Conservation (phyloP, 805 yeast species). For the Zygoascus flipseniorum region DNA sequence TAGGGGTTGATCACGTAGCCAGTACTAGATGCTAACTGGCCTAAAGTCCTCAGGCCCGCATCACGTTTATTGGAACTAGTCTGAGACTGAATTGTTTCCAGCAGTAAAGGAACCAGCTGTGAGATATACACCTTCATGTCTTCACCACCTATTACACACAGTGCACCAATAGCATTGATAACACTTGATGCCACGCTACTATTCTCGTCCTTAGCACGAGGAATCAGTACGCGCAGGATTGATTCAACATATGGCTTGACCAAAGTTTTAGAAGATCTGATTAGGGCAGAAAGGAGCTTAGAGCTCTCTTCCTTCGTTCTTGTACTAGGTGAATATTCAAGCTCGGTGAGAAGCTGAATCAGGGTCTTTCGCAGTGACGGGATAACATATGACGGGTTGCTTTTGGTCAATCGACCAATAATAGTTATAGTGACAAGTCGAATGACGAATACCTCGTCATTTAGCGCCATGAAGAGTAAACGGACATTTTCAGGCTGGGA, state of each 20-base stretch:
- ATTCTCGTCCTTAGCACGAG: conserved; percentile 62
- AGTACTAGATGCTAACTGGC: conserved; percentile 81
- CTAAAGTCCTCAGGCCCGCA: conserved; percentile 80
- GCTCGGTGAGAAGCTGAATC: conserved; percentile 73
- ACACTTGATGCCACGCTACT: conserved; percentile 83
- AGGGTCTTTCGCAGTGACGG: conserved; percentile 85
- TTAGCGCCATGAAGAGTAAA: conserved; percentile 74
- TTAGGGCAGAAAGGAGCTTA: conserved; percentile 58
- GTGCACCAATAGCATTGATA: conserved; percentile 78
- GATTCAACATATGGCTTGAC: conserved; percentile 88
- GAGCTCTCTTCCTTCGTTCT: conserved; percentile 84
- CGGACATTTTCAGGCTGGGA: conserved; percentile 91
- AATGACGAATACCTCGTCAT: conserved; percentile 82
- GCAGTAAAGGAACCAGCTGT: conserved; percentile 75
- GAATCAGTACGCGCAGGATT: conserved; percentile 74
- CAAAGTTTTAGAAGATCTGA: conserved; percentile 70
- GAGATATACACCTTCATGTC: conserved; percentile 65
- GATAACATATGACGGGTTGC: conserved; percentile 92
- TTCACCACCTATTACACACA: conserved; percentile 72
- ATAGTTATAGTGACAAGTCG: conserved; percentile 69
- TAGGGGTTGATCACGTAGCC: conserved; percentile 94
- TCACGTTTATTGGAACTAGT: conserved; percentile 77
- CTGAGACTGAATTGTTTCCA: conserved; percentile 87
- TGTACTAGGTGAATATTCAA: conserved; percentile 72
- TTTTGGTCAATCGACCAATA: conserved; percentile 73